These are phyloP conservation scores for Penicillium canariense DNA, from an alignment of 495 filamentous ascomycete genomes.

Conservation along the genomic window DNA sequence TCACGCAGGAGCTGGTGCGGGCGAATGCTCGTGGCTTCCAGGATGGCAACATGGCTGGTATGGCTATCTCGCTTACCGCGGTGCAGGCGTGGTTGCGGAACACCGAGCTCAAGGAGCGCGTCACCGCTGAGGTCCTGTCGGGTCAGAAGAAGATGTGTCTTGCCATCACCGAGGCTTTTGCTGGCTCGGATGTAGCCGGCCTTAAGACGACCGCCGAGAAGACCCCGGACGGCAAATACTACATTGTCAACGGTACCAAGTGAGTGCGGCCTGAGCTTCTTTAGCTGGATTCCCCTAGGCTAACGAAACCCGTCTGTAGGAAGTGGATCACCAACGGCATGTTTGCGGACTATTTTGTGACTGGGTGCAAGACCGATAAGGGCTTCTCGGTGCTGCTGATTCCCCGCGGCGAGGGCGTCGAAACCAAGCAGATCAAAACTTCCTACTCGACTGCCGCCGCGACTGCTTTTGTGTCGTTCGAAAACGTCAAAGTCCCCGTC, in stretches of 20 bases:
- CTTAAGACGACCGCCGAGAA: constrained; percentile 78
- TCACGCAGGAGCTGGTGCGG: constrained; percentile 70
- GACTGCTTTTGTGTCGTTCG: constrained; percentile 78
- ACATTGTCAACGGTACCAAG: constrained; percentile 85
- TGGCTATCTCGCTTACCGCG: constrained; percentile 80
- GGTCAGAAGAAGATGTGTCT: constrained; percentile 87
- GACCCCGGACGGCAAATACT: constrained; percentile 79
- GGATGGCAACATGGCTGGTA: constrained; percentile 67
- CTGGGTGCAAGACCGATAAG: constrained; percentile 77
- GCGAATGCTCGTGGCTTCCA: constrained; percentile 63
- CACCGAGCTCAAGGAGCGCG: constrained; percentile 58
- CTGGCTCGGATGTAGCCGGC: constrained; percentile 81
- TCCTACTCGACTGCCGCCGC: constrained; percentile 77
- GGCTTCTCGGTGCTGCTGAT: constrained; percentile 78
- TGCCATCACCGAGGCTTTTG: constrained; percentile 87
- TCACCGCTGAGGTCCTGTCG: constrained; percentile 69
- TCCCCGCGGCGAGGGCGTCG: constrained; percentile 63
- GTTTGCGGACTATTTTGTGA: constrained; percentile 81
- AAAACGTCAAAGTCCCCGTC: constrained; percentile 82
- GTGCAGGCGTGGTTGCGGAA: constrained; percentile 77
- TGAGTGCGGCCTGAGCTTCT: constrained; percentile 12
- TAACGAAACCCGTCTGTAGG: constrained; percentile 22
- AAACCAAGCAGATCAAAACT: constrained; percentile 82
- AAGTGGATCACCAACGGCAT: constrained; percentile 94
- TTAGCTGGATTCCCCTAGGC: neutral